phyloP scores from a whole-genome alignment of 805 yeast species.

The Lipomyces yamadae region DNA sequence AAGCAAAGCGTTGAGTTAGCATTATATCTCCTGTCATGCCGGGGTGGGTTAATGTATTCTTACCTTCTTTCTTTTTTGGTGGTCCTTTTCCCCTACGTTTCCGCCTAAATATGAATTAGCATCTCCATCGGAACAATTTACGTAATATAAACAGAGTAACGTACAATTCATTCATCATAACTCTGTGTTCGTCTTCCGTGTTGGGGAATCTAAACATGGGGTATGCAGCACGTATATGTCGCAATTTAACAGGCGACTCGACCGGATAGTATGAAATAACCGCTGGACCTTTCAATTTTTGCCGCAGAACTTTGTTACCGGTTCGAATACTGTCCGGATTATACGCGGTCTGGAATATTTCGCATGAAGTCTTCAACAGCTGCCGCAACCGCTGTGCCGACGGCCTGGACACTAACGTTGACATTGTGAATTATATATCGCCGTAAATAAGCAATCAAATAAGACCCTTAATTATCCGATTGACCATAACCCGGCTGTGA shows the following conservation, averaged over 20 bases:
- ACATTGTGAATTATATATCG: neutral
- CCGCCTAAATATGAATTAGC: conserved; percentile 24
- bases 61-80: conserved; percentile 39
- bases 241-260: conserved; percentile 59
- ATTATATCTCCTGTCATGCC: neutral
- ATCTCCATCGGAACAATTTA: neutral
- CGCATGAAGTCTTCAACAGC: conserved; percentile 64
- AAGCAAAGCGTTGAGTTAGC: neutral
- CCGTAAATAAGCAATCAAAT: neutral
- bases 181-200: conserved; percentile 66
- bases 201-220: conserved; percentile 60
- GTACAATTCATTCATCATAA: conserved; percentile 57
- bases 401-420: conserved; percentile 41
- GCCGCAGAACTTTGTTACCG: conserved; percentile 71
- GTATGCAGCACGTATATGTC: conserved; percentile 59
- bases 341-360: conserved; percentile 70
- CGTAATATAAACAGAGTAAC: conserved; percentile 5
- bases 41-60: neutral
- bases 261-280: conserved; percentile 75
- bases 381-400: conserved; percentile 56
- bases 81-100: conserved; percentile 40
- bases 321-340: conserved; percentile 70
- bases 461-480: neutral
- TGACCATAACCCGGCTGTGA: neutral
- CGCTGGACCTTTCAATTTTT: conserved; percentile 74